These are phyloP conservation scores for Hirschioporus abietinus DNA, from an alignment of 768 basidiomycete genomes.

Conservation along the genomic window DNA sequence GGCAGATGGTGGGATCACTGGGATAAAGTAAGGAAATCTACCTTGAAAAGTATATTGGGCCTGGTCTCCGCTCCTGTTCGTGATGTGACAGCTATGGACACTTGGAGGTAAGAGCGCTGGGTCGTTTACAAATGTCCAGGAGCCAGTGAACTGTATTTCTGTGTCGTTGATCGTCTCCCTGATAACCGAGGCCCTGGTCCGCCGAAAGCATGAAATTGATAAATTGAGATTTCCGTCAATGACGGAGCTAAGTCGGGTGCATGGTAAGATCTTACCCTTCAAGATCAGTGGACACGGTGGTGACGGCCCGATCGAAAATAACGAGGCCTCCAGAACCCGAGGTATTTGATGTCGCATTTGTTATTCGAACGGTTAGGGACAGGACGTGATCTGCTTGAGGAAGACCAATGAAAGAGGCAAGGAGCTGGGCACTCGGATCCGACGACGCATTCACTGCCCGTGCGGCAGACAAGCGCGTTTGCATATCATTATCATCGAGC, in stretches of 20 bases:
- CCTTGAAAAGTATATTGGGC: slow-evolving; percentile 2
- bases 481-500: slow-evolving; percentile 2
- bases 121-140: neutral
- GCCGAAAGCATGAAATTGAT: neutral
- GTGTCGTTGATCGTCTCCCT: slow-evolving; percentile 1
- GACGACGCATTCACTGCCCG: slow-evolving; percentile 5
- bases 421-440: slow-evolving; percentile 30
- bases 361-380: slow-evolving; percentile 38
- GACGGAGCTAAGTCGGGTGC: slow-evolving; percentile 8
- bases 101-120: neutral
- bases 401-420: slow-evolving; percentile 46
- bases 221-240: slow-evolving; percentile 1
- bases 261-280: slow-evolving; percentile 25
- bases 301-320: slow-evolving; percentile 51
- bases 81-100: neutral
- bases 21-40: neutral
- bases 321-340: slow-evolving; percentile 34
- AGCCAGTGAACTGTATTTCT: slow-evolving; percentile 3
- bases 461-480: neutral
- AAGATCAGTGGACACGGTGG: slow-evolving; percentile 32
- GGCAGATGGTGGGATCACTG: neutral
- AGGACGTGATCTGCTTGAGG: slow-evolving; percentile 47
- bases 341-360: slow-evolving; percentile 28
- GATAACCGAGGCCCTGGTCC: neutral
- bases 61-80: neutral